phyloP scores from a whole-genome alignment of 2,329 filamentous ascomycete genomes.

The Capronia epimyces region DNA sequence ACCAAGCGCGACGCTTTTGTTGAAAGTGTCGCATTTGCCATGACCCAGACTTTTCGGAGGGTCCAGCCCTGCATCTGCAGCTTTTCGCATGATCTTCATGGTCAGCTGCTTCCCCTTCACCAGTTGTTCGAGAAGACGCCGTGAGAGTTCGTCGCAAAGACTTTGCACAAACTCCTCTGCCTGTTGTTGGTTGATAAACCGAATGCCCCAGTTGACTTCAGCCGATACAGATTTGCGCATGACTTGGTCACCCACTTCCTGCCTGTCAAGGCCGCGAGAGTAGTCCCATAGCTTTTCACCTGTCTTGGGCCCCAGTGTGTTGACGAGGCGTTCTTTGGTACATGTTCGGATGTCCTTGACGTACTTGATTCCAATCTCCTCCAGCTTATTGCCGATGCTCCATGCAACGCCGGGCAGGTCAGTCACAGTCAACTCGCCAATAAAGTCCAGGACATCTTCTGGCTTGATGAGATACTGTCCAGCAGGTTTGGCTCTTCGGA shows the following conservation, averaged over 20 bases:
- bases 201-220: conserved; percentile 96
- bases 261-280: conserved; percentile 75
- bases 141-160: conserved; percentile 77
- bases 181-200: conserved; percentile 86
- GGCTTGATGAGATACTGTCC: conserved; percentile 86
- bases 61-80: conserved; percentile 80
- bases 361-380: conserved; percentile 74
- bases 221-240: conserved; percentile 91
- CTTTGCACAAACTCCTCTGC: conserved; percentile 87
- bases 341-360: conserved; percentile 77
- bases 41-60: conserved; percentile 91
- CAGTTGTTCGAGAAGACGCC: conserved; percentile 70
- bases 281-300: conserved; percentile 89
- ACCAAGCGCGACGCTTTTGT: conserved; percentile 77
- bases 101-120: conserved; percentile 86
- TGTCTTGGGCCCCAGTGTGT: conserved; percentile 79
- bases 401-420: conserved; percentile 87
- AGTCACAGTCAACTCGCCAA: conserved; percentile 71
- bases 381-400: conserved; percentile 79
- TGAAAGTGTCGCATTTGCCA: conserved; percentile 90
- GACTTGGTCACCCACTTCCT: conserved; percentile 79
- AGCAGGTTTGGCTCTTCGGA: conserved; percentile 88
- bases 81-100: conserved; percentile 88
- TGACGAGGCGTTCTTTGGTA: conserved; percentile 68
- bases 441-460: conserved; percentile 68